Conservation (phyloP, 73 alveolate species). For the Halteria grandinella region DNA sequence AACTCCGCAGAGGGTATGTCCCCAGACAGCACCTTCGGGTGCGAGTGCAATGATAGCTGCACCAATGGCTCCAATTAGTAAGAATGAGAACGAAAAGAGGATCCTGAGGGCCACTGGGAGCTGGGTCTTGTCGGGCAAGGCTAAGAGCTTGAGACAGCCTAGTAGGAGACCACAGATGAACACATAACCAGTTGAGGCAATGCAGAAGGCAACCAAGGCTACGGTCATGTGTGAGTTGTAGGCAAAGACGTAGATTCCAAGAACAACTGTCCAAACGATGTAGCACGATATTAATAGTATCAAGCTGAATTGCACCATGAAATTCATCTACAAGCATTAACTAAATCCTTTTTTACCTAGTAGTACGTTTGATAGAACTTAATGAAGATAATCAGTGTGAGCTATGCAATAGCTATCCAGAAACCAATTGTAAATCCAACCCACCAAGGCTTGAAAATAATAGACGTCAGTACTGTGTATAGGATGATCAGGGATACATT, state of each 20-base stretch:
- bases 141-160: not conserved
- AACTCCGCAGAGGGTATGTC: conserved; percentile 1
- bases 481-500: not conserved
- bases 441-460: conserved; percentile 9
- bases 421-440: conserved; percentile 28
- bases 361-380: conserved; percentile 16
- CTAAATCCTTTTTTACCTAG: not conserved
- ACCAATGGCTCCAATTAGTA: conserved; percentile 1
- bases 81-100: not conserved
- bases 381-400: not conserved
- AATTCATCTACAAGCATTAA: too few relatives aligned
- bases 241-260: not conserved
- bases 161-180: not conserved
- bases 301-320: not conserved
- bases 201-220: not conserved
- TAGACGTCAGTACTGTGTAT: not conserved
- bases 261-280: conserved; percentile 3
- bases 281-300: not conserved
- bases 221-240: not conserved
- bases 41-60: not conserved
- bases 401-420: conserved; percentile 15
- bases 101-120: not conserved
- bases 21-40: conserved; percentile 10
- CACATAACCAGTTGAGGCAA: not conserved
- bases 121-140: not conserved